Conservation (phyloP, 2,329 filamentous ascomycete species). For the Aspergillus sp. region DNA sequence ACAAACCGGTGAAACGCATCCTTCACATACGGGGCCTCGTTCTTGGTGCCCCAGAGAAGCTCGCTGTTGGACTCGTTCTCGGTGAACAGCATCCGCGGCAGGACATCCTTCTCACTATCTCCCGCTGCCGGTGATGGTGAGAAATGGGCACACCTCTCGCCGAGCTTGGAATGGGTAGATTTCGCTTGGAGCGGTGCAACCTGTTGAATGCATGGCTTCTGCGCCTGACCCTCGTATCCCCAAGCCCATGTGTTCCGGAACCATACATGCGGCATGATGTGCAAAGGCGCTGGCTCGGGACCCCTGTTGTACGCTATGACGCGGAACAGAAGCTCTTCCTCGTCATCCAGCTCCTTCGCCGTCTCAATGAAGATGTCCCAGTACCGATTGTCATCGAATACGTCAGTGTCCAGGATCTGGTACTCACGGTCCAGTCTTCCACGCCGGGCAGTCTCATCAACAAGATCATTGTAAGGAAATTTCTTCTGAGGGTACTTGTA, state of each 20-base stretch:
- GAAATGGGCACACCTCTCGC: slow-evolving; percentile 71
- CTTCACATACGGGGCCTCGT: slow-evolving; percentile 78
- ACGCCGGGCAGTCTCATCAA: slow-evolving; percentile 72
- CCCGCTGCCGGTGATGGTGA: slow-evolving; percentile 85
- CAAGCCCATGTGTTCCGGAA: slow-evolving; percentile 97
- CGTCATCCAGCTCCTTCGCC: slow-evolving; percentile 84
- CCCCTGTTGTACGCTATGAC: slow-evolving; percentile 95
- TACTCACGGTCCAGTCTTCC: slow-evolving; percentile 74
- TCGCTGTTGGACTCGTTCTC: slow-evolving; percentile 91
- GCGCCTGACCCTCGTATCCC: slow-evolving; percentile 66
- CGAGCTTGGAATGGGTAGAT: slow-evolving; percentile 70
- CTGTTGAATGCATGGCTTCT: slow-evolving; percentile 69
- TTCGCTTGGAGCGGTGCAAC: slow-evolving; percentile 59
- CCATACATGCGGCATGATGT: slow-evolving; percentile 92
- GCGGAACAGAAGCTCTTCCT: slow-evolving; percentile 85
- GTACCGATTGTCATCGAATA: slow-evolving; percentile 82
- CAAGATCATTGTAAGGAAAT: slow-evolving; percentile 84
- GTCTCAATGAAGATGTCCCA: slow-evolving; percentile 98
- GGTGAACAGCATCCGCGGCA: slow-evolving; percentile 80
- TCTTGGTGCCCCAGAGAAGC: slow-evolving; percentile 65
- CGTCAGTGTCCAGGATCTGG: slow-evolving; percentile 79
- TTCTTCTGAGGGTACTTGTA: slow-evolving; percentile 93
- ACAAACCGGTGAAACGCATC: slow-evolving; percentile 89
- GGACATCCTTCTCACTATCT: slow-evolving; percentile 67
- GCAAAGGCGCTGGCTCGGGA: slow-evolving; percentile 77